Percentiles rank a stretch among this genome's conserved stretches.
These are phyloP conservation scores for Biancaea sappan DNA, from an alignment of 306 rosid genomes.

Conservation along the genomic window DNA sequence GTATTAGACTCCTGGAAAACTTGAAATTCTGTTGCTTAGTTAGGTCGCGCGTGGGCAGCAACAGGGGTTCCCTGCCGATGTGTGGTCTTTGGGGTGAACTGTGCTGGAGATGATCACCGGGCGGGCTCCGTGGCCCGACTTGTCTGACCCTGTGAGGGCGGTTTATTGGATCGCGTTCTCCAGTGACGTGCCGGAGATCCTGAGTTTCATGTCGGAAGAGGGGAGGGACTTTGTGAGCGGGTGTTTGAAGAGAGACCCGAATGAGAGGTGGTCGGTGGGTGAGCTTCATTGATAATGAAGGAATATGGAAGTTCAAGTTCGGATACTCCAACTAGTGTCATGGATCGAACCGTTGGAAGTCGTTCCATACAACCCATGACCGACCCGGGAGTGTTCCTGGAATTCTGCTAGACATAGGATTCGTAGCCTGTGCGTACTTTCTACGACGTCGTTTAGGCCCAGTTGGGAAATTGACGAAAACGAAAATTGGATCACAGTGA, in stretches of 20 bases:
- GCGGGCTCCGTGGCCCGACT: conserved; percentile 43
- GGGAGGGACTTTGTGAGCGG: conserved; percentile 56
- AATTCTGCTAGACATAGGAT: conserved; percentile 37
- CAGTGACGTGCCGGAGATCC: conserved; percentile 50
- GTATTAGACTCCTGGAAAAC: too few species aligned
- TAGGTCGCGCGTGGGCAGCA: conserved; percentile 61
- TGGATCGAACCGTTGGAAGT: conserved; percentile 48
- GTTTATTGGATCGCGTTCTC: conserved; percentile 51
- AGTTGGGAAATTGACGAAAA: conserved; percentile 47
- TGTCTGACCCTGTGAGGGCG: conserved; percentile 48
- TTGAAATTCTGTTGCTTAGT: too few species aligned
- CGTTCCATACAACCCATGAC: conserved; percentile 17
- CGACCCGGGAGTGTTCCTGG: conserved; percentile 23
- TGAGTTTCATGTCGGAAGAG: conserved; percentile 46
- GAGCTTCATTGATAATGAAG: conserved; percentile 38
- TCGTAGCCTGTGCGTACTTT: conserved; percentile 29
- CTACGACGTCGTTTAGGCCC: conserved; percentile 14
- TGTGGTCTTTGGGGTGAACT: conserved; percentile 71
- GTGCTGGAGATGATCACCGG: conserved; percentile 64
- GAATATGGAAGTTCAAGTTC: background rate
- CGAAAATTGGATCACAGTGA: conserved; percentile 57
- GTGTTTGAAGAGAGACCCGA: conserved; percentile 53
- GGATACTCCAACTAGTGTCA: conserved; percentile 53
- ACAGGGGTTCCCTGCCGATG: conserved; percentile 60
- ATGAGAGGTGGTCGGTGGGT: conserved; percentile 51